phyloP scores from a whole-genome alignment of 192 early-diverging fungal species.

The Mortierella alpina region DNA sequence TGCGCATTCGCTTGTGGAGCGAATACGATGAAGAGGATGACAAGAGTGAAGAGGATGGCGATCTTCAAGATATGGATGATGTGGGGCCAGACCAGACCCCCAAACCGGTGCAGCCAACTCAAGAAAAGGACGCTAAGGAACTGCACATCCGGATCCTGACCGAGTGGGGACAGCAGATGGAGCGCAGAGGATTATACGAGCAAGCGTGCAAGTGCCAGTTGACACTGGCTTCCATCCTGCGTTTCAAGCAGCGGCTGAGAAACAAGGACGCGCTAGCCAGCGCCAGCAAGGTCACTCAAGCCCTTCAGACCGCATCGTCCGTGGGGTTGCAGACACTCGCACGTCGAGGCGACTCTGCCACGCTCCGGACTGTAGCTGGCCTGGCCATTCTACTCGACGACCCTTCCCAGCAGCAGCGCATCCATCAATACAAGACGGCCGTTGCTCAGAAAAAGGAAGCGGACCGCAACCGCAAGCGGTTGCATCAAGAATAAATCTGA shows the following conservation, averaged over 20 bases:
- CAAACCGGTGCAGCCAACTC: not conserved
- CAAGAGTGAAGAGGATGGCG: not conserved
- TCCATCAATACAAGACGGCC: constrained; percentile 7
- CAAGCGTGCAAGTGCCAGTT: constrained; percentile 50
- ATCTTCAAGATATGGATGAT: not conserved
- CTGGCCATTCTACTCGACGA: constrained; percentile 43
- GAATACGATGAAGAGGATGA: constrained; percentile 11
- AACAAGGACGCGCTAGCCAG: not conserved
- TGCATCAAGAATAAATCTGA: not conserved
- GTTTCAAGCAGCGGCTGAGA: not conserved
- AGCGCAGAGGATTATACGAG: constrained; percentile 18
- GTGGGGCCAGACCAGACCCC: not conserved
- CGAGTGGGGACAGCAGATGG: constrained; percentile 42
- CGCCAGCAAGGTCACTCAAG: not conserved
- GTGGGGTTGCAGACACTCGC: constrained; percentile 41
- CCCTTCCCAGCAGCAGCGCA: constrained; percentile 14
- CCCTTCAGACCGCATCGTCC: not conserved
- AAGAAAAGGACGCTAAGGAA: not conserved
- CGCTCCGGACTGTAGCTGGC: constrained; percentile 36
- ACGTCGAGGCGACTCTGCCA: constrained; percentile 20
- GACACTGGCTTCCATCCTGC: constrained; percentile 18
- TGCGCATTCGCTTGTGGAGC: constrained; percentile 39
- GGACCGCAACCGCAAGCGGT: constrained; percentile 8
- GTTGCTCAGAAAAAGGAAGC: constrained; percentile 5
- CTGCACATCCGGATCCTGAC: constrained; percentile 35